A percentile compares a stretch with the other conserved stretches of the same genome.
These are phyloP conservation scores for Helianthus tuberosus DNA, from an alignment of 129 eudicot genomes.

Conservation along the genomic window DNA sequence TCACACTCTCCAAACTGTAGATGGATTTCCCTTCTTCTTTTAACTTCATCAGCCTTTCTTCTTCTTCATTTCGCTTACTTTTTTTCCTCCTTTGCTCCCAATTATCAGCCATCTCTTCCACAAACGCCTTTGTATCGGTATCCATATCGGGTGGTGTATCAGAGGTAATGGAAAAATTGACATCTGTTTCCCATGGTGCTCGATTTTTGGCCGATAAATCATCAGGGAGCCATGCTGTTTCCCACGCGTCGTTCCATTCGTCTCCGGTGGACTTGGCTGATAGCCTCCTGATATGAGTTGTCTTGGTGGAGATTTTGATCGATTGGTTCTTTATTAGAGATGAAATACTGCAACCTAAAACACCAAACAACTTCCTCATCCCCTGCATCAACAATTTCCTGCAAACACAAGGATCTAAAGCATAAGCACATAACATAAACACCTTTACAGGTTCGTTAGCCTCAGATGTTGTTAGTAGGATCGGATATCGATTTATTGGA, in stretches of 20 bases:
- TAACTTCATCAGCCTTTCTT: slow-evolving; percentile 23
- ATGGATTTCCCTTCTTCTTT: slow-evolving; percentile 44
- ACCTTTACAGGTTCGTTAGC: no score
- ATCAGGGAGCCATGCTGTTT: slow-evolving; percentile 93
- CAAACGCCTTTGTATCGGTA: slow-evolving; percentile 84
- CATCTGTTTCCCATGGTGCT: slow-evolving; percentile 88
- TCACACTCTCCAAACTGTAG: slow-evolving; percentile 76
- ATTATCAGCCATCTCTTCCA: slow-evolving; percentile 87
- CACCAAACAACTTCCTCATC: background rate
- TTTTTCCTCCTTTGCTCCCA: slow-evolving; percentile 85
- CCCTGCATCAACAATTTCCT: background rate
- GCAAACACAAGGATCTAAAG: background rate
- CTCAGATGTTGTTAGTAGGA: no score
- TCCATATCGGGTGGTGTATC: slow-evolving; percentile 47
- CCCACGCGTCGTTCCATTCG: slow-evolving; percentile 96
- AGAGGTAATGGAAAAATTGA: slow-evolving; percentile 56
- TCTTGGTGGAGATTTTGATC: slow-evolving; percentile 16
- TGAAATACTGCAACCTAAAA: slow-evolving; percentile 21
- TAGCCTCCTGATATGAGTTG: slow-evolving; percentile 27
- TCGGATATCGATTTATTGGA: no score
- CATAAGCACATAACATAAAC: background rate
- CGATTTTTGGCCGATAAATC: slow-evolving; percentile 58
- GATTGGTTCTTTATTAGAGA: slow-evolving; percentile 21
- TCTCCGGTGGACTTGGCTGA: slow-evolving; percentile 50
- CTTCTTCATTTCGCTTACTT: slow-evolving; percentile 29